A percentile compares a stretch with the other conserved stretches of the same genome.
These are phyloP conservation scores for Euphorbia corollata DNA, from an alignment of 441 rosid genomes.

Conservation along the genomic window DNA sequence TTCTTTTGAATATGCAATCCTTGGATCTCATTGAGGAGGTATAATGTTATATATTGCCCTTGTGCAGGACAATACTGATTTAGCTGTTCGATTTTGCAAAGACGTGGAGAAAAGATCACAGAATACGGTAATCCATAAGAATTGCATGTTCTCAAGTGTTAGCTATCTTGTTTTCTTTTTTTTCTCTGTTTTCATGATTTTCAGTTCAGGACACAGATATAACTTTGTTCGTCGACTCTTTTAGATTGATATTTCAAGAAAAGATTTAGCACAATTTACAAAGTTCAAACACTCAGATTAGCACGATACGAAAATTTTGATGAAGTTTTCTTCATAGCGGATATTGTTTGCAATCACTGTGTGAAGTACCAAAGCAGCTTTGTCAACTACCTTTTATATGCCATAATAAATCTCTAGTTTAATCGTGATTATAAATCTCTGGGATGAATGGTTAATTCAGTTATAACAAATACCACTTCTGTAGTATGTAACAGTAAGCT, in stretches of 20 bases:
- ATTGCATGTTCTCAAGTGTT: conserved; percentile 27
- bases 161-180: conserved; percentile 6
- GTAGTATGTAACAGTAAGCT: not conserved
- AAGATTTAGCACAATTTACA: not conserved
- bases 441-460: not conserved
- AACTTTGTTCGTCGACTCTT: not conserved
- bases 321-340: no score
- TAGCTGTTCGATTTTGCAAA: conserved; percentile 80
- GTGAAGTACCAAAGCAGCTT: not conserved
- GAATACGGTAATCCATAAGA: conserved; percentile 39
- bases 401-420: not conserved
- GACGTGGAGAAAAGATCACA: conserved; percentile 83
- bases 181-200: not conserved
- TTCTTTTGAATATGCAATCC: not conserved
- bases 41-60: conserved; percentile 8
- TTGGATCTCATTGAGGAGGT: conserved; percentile 10
- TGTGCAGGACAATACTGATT: conserved; percentile 51
- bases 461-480: not conserved
- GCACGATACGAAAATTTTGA: no score
- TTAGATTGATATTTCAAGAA: not conserved
- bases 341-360: not conserved
- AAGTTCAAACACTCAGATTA: not conserved
- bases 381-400: not conserved
- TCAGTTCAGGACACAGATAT: conserved; percentile 8
- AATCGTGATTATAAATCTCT: no score